Conservation (phyloP, 345 rosid genomes). For the Triadica sebifera region DNA sequence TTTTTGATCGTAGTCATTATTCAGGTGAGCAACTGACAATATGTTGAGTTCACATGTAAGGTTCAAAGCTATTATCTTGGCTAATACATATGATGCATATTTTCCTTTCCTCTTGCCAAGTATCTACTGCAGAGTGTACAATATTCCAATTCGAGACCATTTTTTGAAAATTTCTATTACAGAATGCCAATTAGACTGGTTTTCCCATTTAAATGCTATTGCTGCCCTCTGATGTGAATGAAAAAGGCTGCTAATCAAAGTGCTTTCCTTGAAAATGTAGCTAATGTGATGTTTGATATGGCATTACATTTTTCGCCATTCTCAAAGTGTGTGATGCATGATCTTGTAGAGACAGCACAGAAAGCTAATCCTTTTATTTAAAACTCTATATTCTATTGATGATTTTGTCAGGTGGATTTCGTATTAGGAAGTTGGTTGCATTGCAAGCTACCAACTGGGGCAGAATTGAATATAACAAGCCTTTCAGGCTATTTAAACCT, state of each 20-base stretch:
- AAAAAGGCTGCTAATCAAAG: not conserved
- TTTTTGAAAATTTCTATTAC: no score
- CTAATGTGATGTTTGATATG: not conserved
- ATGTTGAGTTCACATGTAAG: no score
- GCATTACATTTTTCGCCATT: not conserved
- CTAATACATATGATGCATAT: no score
- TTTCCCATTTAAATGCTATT: not conserved
- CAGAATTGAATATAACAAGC: conserved; percentile 70
- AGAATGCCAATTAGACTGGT: no score
- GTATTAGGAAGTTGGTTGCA: conserved; percentile 83
- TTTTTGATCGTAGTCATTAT: no score
- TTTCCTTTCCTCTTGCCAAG: no score
- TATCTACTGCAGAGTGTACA: no score
- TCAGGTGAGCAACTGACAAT: no score
- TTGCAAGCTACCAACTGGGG: conserved; percentile 68
- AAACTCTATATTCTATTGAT: not conserved
- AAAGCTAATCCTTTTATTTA: not conserved
- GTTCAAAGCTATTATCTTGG: no score
- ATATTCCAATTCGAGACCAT: no score
- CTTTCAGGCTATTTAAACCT: conserved; percentile 62
- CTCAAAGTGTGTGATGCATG: not conserved
- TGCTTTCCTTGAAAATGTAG: not conserved
- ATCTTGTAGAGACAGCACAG: not conserved
- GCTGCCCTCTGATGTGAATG: not conserved
- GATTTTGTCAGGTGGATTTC: conserved; percentile 64